Evolutionary conservation across 257 asterid genomes (phyloP), one percentile per base, ranked within the genome.

Genomic region (Solanum lignicaule): DNA sequence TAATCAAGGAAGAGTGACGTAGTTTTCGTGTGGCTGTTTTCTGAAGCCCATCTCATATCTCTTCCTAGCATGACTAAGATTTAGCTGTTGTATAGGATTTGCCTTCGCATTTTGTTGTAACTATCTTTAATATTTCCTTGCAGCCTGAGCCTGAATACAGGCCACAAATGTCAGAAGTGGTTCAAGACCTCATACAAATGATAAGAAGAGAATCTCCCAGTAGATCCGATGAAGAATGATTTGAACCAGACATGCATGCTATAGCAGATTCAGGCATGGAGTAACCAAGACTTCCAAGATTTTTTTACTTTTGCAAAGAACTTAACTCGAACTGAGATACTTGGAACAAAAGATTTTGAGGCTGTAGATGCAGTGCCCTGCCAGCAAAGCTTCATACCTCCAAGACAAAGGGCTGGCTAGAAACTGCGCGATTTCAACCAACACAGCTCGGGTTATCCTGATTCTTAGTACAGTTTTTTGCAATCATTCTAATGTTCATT

Each of bases 121-220:
- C 65, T n/a, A 13, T 68, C 83, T 86, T 73, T 20, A 32, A 82
- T 48, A 82, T 52, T 86, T 55, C 32, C 76, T 39, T 90, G 93
- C 94, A 97, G 99, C 90, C 91, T 41, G 98, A 97, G 86, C 99
- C 96, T 11, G 99, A 96, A 88, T 97, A 92, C 89, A 93, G 99
- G 94, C 99, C 98, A 75, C 92, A 87, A 32, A 95, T 97, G 99
- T 95, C 98, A 36, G 99, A 94, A 88, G 98, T 97, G 5, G 99
- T 97, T 88, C 99, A 95, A 88, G 96, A 97, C 90, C 92, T 97
- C 85, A 89, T 94, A 92, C 96, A 94, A 86, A 95, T 96, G 95
- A 91, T 94, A 88, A 87, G 94, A 87, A 93, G 95, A 93, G 99
- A 95, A 91, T 92, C 98, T 90, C 92, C 98, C 4, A 91, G 74